Conservation (phyloP, 2,329 filamentous ascomycete species). For the Clonostachys byssicola region DNA sequence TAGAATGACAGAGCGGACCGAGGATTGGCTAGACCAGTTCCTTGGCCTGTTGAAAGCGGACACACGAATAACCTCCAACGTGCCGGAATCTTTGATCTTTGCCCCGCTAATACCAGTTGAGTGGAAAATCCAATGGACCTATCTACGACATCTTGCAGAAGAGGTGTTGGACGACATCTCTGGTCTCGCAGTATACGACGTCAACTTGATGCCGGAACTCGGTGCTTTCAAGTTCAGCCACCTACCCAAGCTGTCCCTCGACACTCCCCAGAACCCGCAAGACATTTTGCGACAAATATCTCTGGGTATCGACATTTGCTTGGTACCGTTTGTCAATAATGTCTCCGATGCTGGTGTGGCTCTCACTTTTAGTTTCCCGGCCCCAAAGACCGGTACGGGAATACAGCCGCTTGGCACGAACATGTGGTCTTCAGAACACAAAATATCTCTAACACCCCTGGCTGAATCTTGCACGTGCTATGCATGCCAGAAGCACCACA, state of each 20-base stretch:
- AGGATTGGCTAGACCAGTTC: constrained; percentile 73
- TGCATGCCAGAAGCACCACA: constrained; percentile 76
- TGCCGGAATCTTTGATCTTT: constrained; percentile 39
- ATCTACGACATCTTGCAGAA: constrained; percentile 67
- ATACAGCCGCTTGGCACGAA: constrained; percentile 63
- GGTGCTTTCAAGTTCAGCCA: constrained; percentile 47
- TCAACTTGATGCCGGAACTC: constrained; percentile 64
- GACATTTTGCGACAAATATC: constrained; percentile 72
- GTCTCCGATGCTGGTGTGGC: constrained; percentile 84
- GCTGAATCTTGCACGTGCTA: constrained; percentile 69
- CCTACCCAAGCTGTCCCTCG: constrained; percentile 73
- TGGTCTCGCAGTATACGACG: constrained; percentile 76
- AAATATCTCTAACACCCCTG: constrained; percentile 60
- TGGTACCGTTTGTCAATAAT: constrained; percentile 68
- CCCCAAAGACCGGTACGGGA: constrained; percentile 10
- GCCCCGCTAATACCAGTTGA: constrained; percentile 72
- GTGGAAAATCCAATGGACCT: constrained; percentile 72
- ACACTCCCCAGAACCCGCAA: constrained; percentile 66
- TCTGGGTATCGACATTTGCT: constrained; percentile 76
- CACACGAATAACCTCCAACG: constrained; percentile 15
- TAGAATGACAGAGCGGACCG: constrained; percentile 83
- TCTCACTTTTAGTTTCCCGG: constrained; percentile 72
- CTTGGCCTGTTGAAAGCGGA: constrained; percentile 31
- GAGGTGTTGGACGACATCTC: constrained; percentile 56
- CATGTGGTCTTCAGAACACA: constrained; percentile 66